Evolutionary conservation across 192 early-diverging fungal genomes (phyloP), one percentile per base, ranked within the genome.

Genomic region (Entophlyctis luteolus): DNA sequence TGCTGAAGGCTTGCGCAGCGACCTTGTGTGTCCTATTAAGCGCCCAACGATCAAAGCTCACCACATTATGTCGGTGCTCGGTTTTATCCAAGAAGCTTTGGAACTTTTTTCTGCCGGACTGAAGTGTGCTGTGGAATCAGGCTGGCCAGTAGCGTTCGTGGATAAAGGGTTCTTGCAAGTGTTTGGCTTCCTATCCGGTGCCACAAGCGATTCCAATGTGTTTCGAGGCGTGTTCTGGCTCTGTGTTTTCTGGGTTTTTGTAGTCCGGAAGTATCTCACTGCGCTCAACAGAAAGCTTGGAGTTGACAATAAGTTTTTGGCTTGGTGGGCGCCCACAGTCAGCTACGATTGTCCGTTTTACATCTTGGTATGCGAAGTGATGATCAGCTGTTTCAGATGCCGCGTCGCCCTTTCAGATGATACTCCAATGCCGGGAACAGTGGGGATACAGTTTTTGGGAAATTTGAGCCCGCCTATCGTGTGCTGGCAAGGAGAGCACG

Each of bases 401-500:
- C n/a, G n/a, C n/a, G n/a, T n/a, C n/a, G n/a, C n/a, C n/a, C n/a
- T n/a, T n/a, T 10, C 23, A 23, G 49, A 52, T 23, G 49, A 23
- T 8, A 27, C n/a, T 23, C 20, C 20, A 52, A n/a, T 8, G 20
- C 10, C n/a, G 8, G 49, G 49, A n/a, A 52, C 49, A n/a, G 10
- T 52, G 0, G n/a, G n/a, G n/a, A n/a, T n/a, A n/a, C 49, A 52
- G 23, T 27, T 23, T 23, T 22, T 52, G 10, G 49, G 49, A n/a
- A 27, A 52, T 8, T 52, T 52, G 49, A 18, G 20, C 12, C 49
- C 49, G 8, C 49, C n/a, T 23, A 52, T 52, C 23, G 8, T 52
- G n/a, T 52, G 49, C 23, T 52, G 49, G 49, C 49, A 52, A 52
- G 49, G 49, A 8, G 49, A 52, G 22, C 49, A 52, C 28, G 20